Percentiles rank a stretch among this genome's conserved stretches.
These are phyloP conservation scores for Penicillium palitans DNA, from an alignment of 2,329 filamentous ascomycete species.

Conservation along the genomic window DNA sequence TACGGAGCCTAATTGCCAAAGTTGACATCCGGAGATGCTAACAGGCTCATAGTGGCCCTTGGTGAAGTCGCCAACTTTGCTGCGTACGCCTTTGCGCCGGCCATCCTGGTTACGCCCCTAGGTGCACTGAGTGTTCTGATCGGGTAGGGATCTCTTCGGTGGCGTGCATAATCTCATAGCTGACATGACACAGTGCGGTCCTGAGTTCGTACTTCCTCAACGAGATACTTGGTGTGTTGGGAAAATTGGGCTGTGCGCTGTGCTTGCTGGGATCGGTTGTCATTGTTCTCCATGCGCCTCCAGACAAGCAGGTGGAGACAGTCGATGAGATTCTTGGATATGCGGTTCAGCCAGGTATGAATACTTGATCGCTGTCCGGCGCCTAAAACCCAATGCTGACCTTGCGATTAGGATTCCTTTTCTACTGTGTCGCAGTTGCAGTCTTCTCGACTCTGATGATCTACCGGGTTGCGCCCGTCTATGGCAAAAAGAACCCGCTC, in stretches of 20 bases:
- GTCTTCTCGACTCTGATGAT: constrained; percentile 93
- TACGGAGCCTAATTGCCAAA: constrained; percentile 50
- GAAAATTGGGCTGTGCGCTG: constrained; percentile 92
- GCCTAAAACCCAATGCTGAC: neutral
- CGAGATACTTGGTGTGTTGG: constrained; percentile 84
- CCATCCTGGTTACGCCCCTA: constrained; percentile 95
- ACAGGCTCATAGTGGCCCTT: constrained; percentile 66
- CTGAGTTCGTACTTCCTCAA: constrained; percentile 91
- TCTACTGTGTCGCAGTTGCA: constrained; percentile 78
- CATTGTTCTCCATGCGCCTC: constrained; percentile 94
- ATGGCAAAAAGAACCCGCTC: constrained; percentile 93
- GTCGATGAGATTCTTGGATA: constrained; percentile 90
- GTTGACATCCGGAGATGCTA: constrained; percentile 22
- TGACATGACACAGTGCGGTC: constrained; percentile 64
- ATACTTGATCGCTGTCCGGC: neutral
- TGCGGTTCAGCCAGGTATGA: constrained; percentile 83
- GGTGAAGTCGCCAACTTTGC: constrained; percentile 97
- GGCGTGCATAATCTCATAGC: constrained; percentile 9
- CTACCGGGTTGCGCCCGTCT: constrained; percentile 82
- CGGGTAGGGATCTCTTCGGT: constrained; percentile 51
- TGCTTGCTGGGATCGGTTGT: constrained; percentile 95
- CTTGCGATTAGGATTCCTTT: constrained; percentile 70
- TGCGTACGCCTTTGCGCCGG: constrained; percentile 95
- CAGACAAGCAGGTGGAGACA: constrained; percentile 85
- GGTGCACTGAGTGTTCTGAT: constrained; percentile 94